phyloP scores from a whole-genome alignment of 2,329 filamentous ascomycete genomes.

The Aspergillus tubingensis region DNA sequence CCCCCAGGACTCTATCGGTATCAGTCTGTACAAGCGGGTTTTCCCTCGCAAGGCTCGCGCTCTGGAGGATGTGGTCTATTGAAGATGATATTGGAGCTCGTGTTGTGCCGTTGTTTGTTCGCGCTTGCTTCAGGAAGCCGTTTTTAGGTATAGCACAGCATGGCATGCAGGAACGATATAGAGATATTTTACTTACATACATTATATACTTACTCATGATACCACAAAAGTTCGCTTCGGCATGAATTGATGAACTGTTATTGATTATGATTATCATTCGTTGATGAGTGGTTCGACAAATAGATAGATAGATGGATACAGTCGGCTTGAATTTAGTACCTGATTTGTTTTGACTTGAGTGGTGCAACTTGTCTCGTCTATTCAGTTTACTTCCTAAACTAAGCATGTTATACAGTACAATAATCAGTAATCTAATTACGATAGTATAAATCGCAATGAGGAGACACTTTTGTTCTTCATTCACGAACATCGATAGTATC shows the following conservation, averaged over 20 bases:
- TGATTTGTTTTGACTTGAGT: no score
- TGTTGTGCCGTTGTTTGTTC: slow-evolving; percentile 1
- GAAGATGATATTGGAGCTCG: slow-evolving; percentile 11
- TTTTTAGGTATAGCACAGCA: background rate
- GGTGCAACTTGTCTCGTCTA: no score
- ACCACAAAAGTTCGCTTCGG: slow-evolving; percentile 26
- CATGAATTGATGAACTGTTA: slow-evolving; percentile 27
- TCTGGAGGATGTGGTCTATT: slow-evolving; percentile 40
- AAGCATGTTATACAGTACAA: no score
- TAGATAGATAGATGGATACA: background rate
- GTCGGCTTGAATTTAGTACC: background rate
- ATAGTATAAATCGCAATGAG: background rate
- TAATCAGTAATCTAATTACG: background rate
- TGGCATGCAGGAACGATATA: background rate
- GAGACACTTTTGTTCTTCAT: background rate
- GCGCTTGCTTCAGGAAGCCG: background rate
- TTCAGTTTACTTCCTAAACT: no score
- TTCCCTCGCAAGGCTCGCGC: slow-evolving; percentile 70
- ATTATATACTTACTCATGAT: slow-evolving; percentile 20
- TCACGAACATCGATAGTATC: background rate
- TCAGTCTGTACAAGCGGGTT: slow-evolving; percentile 84
- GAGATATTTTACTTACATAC: background rate
- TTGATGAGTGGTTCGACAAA: background rate
- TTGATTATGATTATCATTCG: background rate
- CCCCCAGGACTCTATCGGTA: slow-evolving; percentile 88